Conservation (phyloP, 805 yeast genomes). For the Barnettozyma sucrosica region DNA sequence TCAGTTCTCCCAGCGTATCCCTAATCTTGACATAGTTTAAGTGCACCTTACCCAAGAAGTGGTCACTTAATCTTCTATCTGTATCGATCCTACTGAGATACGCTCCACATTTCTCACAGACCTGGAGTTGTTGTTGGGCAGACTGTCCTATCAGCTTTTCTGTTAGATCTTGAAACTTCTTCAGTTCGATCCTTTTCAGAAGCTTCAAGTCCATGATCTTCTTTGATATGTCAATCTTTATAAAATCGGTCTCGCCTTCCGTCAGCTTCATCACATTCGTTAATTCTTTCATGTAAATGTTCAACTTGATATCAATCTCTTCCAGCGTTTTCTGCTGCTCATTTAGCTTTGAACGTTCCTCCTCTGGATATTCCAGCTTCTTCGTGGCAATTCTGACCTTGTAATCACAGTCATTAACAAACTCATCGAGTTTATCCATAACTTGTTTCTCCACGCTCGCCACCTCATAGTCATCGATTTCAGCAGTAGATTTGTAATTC, state of each 20-base stretch:
- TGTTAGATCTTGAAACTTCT: conserved; percentile 50
- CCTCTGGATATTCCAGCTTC: conserved; percentile 66
- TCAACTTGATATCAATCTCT: conserved; percentile 48
- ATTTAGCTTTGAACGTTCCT: conserved; percentile 58
- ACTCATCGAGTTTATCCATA: conserved; percentile 41
- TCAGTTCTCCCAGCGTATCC: conserved; percentile 28
- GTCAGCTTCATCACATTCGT: conserved; percentile 43
- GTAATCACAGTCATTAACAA: conserved; percentile 60
- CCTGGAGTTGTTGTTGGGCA: conserved; percentile 86
- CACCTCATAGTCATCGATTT: conserved; percentile 30
- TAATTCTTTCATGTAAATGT: conserved; percentile 49
- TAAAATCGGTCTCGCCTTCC: conserved; percentile 26
- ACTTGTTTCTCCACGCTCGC: conserved; percentile 45
- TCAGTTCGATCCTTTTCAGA: conserved; percentile 48
- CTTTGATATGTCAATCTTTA: conserved; percentile 4
- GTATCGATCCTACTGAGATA: conserved; percentile 79
- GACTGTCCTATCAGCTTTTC: conserved; percentile 71
- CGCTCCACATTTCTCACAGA: conserved; percentile 87
- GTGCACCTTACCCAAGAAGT: conserved; percentile 84
- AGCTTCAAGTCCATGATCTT: conserved; percentile 38
- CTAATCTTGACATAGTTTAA: conserved; percentile 77
- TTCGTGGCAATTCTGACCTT: conserved; percentile 58
- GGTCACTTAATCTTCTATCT: conserved; percentile 84
- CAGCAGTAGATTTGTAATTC: conserved; percentile 17
- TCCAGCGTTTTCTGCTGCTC: conserved; percentile 53